Evolutionary conservation across 192 early-diverging fungal species (phyloP).

Genomic region (Coemansia reversa): DNA sequence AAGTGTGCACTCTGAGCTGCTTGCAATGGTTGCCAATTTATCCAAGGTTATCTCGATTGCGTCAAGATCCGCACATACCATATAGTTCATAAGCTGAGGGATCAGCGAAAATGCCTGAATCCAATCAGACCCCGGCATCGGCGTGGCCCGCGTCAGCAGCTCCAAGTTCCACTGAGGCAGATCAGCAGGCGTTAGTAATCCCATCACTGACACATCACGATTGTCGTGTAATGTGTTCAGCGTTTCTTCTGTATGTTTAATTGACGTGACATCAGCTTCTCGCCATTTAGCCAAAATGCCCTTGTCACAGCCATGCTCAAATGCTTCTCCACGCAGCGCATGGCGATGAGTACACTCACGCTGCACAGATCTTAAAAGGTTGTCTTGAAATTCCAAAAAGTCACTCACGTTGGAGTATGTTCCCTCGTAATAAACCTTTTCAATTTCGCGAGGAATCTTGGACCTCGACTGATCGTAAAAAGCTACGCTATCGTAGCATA

Average conservation of each 20-base stretch:
- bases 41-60: constrained; percentile 11
- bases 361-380: constrained; percentile 74
- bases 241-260: constrained; percentile 59
- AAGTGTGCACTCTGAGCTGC: constrained; percentile 10
- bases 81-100: constrained; percentile 47
- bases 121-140: constrained; percentile 29
- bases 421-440: constrained; percentile 77
- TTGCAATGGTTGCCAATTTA: constrained; percentile 11
- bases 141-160: constrained; percentile 32
- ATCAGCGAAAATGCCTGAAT: constrained; percentile 30
- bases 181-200: constrained; percentile 25
- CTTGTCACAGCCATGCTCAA: constrained; percentile 53
- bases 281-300: constrained; percentile 58
- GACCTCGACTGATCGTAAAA: constrained; percentile 77
- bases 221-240: constrained; percentile 59
- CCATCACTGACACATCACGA: constrained; percentile 69
- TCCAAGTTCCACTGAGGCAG: constrained; percentile 43
- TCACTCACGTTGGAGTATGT: constrained; percentile 91
- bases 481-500: constrained; percentile 61
- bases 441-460: constrained; percentile 86
- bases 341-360: constrained; percentile 66
- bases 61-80: constrained; percentile 25
- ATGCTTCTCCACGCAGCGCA: constrained; percentile 63
- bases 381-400: constrained; percentile 76
- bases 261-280: constrained; percentile 56